Evolutionary conservation across 371 early-diverging fungal genomes (phyloP), one percentile per base, ranked within the genome.

Genomic region (Actinomortierella wolfii): DNA sequence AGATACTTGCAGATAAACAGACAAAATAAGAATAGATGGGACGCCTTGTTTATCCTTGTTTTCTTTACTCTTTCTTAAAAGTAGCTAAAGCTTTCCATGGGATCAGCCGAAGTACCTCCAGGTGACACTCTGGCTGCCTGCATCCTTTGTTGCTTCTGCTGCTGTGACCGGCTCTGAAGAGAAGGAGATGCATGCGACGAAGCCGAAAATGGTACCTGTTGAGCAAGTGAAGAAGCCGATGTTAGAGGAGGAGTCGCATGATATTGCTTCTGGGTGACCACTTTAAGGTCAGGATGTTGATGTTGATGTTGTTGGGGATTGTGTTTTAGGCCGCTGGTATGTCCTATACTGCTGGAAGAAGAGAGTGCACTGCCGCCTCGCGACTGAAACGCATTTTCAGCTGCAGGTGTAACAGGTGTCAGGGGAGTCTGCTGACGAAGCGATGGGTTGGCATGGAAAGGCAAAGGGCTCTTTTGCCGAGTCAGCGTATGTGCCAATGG

Each of bases 231-330:
- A 0, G 63, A 74, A 15, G 58, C 54, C 0, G 70, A 67, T 17
- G 40, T 71, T 39, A 81, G 80, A 41, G 25, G 48, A 0, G 59
- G 60, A n/a, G 65, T 34, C 34, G 34, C 34, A 34, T 34, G 34
- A 11, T 34, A 34, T 34, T 34, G 34, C 7, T 34, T 4, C 34
- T 34, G 34, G 34, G 11, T 34, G 34, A 34, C 11, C 7, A 34
- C 34, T 11, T 34, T 17, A 2, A 29, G 44, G 14, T 51, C 51
- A 28, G 40, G 34, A 4, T 34, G 43, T 23, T 34, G 46, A 11
- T 25, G 52, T 28, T 46, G 52, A 13, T 49, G 55, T 23, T 40
- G 39, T 21, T 51, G 51, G 13, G 21, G 59, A 6, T 52, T 44
- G 8, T 45, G 45, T 17, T 47, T 9, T 18, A 4, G 4, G 34